Conservation (phyloP, 805 yeast species). For the Wickerhamiella occidentalis region DNA sequence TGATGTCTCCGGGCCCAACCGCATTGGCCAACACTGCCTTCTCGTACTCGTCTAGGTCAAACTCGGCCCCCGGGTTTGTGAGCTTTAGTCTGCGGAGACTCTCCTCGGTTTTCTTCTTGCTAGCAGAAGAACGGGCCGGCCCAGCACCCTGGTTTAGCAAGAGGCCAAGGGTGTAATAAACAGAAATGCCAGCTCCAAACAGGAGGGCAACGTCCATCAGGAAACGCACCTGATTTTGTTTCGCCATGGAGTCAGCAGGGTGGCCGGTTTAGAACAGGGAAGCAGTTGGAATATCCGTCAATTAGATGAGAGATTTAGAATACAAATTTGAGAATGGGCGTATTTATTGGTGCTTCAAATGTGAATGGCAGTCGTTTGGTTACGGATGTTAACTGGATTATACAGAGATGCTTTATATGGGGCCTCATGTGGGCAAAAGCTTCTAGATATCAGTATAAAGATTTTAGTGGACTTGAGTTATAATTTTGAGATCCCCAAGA, state of each 20-base stretch:
- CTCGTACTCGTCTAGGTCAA: conserved; percentile 62
- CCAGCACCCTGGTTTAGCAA: conserved; percentile 35
- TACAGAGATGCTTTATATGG: too few species aligned
- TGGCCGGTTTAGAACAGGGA: neutral
- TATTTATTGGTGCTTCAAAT: too few species aligned
- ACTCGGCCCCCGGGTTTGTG: conserved; percentile 44
- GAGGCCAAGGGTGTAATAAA: conserved; percentile 47
- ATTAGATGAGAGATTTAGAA: too few species aligned
- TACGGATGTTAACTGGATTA: too few species aligned
- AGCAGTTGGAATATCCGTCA: too few species aligned
- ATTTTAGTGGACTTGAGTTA: too few species aligned
- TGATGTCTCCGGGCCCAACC: conserved; percentile 73
- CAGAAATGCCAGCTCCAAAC: conserved; percentile 54
- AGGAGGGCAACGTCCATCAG: conserved; percentile 38
- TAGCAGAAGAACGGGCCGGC: conserved; percentile 38
- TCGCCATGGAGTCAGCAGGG: conserved; percentile 4
- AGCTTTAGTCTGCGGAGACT: conserved; percentile 46
- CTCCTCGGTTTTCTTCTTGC: conserved; percentile 47
- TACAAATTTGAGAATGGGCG: too few species aligned
- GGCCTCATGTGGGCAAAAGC: too few species aligned
- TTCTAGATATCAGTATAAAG: too few species aligned
- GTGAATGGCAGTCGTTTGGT: too few species aligned
- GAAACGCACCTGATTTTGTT: conserved; percentile 14
- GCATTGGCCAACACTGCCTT: conserved; percentile 62
- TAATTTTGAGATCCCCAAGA: too few species aligned